Evolutionary conservation across 2,329 filamentous ascomycete genomes (phyloP).

Genomic region (Tolypocladium sp.): DNA sequence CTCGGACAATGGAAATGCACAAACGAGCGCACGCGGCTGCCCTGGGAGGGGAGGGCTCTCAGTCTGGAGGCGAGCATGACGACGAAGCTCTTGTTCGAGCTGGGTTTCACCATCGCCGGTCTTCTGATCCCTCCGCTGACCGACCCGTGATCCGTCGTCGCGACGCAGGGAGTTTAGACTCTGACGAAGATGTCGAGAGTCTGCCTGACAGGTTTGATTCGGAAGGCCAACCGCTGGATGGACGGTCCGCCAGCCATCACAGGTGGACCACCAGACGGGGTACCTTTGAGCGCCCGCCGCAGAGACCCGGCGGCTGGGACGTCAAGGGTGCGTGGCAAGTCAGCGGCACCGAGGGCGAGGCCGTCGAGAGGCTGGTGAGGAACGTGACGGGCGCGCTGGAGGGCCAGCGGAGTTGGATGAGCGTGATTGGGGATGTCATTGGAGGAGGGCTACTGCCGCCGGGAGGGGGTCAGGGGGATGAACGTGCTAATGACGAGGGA

Average conservation of each 20-base stretch:
- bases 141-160: constrained; percentile 15
- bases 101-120: constrained; percentile 13
- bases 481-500: constrained; percentile 9
- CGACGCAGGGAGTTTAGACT: constrained; percentile 11
- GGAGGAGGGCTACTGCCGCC: constrained; percentile 10
- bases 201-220: constrained; percentile 39
- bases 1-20: constrained; percentile 33
- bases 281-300: constrained; percentile 30
- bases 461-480: constrained; percentile 3
- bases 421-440: constrained; percentile 20
- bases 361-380: constrained; percentile 25
- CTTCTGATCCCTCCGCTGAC: constrained; percentile 25
- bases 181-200: constrained; percentile 30
- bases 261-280: constrained; percentile 28
- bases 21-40: constrained; percentile 22
- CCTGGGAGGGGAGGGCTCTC: constrained; percentile 7
- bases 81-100: constrained; percentile 10
- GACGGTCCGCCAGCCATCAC: constrained; percentile 6
- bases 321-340: constrained; percentile 35
- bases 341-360: constrained; percentile 30
- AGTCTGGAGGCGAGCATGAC: constrained; percentile 5
- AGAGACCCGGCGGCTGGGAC: constrained; percentile 21
- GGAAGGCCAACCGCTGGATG: constrained; percentile 30
- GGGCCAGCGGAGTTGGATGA: constrained; percentile 20
- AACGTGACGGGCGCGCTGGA: constrained; percentile 18